Conservation (phyloP, 331 rosid species). For the Quercus tomentella region DNA sequence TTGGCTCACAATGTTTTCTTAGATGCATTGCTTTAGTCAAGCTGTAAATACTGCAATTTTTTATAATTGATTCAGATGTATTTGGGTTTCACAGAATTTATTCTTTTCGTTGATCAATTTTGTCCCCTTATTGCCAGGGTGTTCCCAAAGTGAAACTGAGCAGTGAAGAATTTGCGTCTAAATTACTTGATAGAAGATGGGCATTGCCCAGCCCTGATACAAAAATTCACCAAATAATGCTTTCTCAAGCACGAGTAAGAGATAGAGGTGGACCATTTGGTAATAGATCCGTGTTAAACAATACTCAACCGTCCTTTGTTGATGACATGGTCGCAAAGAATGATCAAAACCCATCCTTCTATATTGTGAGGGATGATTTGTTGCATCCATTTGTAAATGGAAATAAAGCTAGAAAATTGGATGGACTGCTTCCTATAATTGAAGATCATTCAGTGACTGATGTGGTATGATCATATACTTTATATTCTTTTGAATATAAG, state of each 20-base stretch:
- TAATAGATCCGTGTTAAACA: constrained; percentile 20
- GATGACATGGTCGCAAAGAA: constrained; percentile 16
- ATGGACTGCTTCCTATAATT: constrained; percentile 61
- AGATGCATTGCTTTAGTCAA: no score
- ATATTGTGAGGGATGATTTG: constrained; percentile 83
- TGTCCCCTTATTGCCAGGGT: constrained; percentile 25
- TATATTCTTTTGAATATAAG: background rate
- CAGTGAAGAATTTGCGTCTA: constrained; percentile 46
- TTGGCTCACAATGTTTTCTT: no score
- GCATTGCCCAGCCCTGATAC: constrained; percentile 54
- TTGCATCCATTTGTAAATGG: constrained; percentile 88
- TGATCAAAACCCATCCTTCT: constrained; percentile 33
- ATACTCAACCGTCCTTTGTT: constrained; percentile 30
- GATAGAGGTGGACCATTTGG: constrained; percentile 19
- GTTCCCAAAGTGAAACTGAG: constrained; percentile 30
- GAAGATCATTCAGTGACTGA: constrained; percentile 69
- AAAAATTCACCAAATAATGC: constrained; percentile 50
- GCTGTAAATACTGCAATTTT: background rate
- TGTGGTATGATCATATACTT: constrained; percentile 49
- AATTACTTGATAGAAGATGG: constrained; percentile 78
- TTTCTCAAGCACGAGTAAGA: constrained; percentile 11
- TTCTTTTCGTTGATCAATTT: background rate
- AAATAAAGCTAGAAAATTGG: constrained; percentile 86
- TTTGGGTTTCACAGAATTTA: background rate
- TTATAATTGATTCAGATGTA: background rate